Conservation (phyloP, 140 eudicot species). For the Stevia rebaudiana region DNA sequence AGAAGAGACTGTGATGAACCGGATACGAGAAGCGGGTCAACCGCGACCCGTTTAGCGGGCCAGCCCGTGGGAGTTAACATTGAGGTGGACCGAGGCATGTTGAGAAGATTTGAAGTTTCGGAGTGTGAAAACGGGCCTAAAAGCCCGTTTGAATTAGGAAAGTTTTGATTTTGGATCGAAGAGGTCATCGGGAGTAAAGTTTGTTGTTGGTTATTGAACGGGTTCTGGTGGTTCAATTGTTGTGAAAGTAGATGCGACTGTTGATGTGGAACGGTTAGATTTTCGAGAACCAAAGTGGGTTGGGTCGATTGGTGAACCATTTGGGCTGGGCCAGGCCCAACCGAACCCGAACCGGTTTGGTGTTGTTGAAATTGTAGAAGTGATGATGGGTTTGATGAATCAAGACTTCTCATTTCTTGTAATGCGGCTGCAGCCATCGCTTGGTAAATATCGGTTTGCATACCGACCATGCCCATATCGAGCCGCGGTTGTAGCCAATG, state of each 20-base stretch:
- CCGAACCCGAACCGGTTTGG: slow-evolving; percentile 35
- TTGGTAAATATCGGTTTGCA: slow-evolving; percentile 72
- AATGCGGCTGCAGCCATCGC: slow-evolving; percentile 76
- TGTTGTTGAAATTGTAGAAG: slow-evolving; percentile 62
- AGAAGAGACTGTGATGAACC: slow-evolving; percentile 43
- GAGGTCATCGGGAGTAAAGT: slow-evolving; percentile 24
- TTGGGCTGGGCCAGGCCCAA: slow-evolving; percentile 38
- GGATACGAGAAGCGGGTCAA: slow-evolving; percentile 55
- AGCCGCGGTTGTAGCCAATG: slow-evolving; percentile 81
- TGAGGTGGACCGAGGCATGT: slow-evolving; percentile 44
- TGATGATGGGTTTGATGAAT: slow-evolving; percentile 50
- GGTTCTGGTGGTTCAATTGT: slow-evolving; percentile 39
- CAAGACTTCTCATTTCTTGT: slow-evolving; percentile 56
- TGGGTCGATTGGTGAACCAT: slow-evolving; percentile 54
- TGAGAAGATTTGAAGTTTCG: slow-evolving; percentile 48
- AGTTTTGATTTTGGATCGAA: slow-evolving; percentile 33
- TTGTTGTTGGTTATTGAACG: slow-evolving; percentile 41
- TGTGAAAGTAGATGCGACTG: slow-evolving; percentile 50
- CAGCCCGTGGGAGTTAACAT: slow-evolving; percentile 55
- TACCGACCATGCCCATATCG: slow-evolving; percentile 58
- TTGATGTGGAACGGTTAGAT: slow-evolving; percentile 25
- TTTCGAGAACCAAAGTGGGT: slow-evolving; percentile 33
- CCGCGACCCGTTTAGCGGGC: slow-evolving; percentile 76
- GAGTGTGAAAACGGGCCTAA: slow-evolving; percentile 61
- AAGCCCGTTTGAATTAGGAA: slow-evolving; percentile 49